Evolutionary conservation across 495 filamentous ascomycete species (phyloP), one percentile per base, ranked within the genome.

Genomic region (Penicillium malachiteum): DNA sequence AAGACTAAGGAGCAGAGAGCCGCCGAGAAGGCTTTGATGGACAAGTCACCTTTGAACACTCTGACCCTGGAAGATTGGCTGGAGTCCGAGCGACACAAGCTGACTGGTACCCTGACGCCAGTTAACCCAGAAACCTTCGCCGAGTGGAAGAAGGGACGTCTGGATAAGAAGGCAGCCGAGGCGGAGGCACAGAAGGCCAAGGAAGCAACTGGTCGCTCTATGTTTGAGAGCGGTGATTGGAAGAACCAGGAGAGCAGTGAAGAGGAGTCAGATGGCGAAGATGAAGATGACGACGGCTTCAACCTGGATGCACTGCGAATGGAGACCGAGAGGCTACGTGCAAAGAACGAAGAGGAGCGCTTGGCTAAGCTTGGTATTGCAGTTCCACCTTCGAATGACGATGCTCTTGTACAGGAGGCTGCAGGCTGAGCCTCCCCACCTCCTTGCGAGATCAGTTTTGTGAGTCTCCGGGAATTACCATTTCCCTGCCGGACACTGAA

Each of bases 211-310:
- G 94, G 94, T 60, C 82, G 92, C 72, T 88, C 90, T 26, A 76
- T 99, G 73, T 99, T 99, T 71, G 94, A 99, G 73, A 90, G 89
- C 70, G 94, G 94, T 60, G 91, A 92, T 70, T 98, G 95, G 95
- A 78, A 84, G 54, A 81, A 73, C 47, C 85, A 83, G 45, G 87
- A 85, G 10, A 82, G 83, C 34, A 83, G 80, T 4, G 80, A 79
- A 7, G 83, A 83, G 47, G 84, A 86, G 17, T 49, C 48, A 7
- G 84, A 80, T 44, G 81, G 77, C 14, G 84, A 71, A 45, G 84
- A 71, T 47, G 81, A 78, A n/a, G 84, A 71, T 33, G 77, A 66
- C 31, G 83, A 65, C 57, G 71, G 72, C 17, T 96, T 86, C 82
- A 92, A 96, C 72, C 74, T 97, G 65, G 86, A 88, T 62, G 89